Evolutionary conservation across 2,329 filamentous ascomycete genomes (phyloP), one percentile per base, ranked within the genome.

Genomic region (Neopestalotiopsis clavispora): DNA sequence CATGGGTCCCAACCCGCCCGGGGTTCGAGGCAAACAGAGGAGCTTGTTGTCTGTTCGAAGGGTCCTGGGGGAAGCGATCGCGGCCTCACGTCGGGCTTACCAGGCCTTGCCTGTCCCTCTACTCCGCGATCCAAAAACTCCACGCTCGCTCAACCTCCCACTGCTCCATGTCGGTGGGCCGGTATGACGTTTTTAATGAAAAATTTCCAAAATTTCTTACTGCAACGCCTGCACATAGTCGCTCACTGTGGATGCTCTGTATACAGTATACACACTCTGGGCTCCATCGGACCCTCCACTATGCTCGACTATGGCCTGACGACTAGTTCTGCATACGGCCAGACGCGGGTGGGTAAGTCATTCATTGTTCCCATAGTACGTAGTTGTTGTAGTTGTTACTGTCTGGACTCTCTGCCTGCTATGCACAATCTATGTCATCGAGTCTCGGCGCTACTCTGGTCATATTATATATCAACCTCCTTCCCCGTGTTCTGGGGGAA

Each of bases 91-190:
- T 66, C 63, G 63, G 63, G 49, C 63, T 56, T 58, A 57, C 63
- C 17, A 38, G 49, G 45, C 32, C 20, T n/a, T 52, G 52, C 17
- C 49, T 23, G 28, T 66, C 42, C 63, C 42, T 38, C 32, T 57
- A 56, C 63, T 66, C 63, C 63, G 63, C 63, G 63, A 66, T 56
- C 20, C 34, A 30, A 62, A 30, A 62, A 56, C 63, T 66, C 49
- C 49, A 66, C 63, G 63, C 63, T 34, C 23, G 63, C 63, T 34
- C 23, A n/a, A 57, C 63, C 45, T 52, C 45, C 45, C 45, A 20
- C 45, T 52, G 45, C 45, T 66, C 63, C 49, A 56, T 40, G 59
- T 17, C 23, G 23, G 63, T 57, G 63, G 63, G 28, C 49, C 63
- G n/a, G n/a, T 23, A 66, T 56, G 42, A 58, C 42, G 45, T 56